These are phyloP conservation scores for Ulota crispa DNA, from an alignment of 225 moss, liverwort and hornwort genomes.

Conservation along the genomic window DNA sequence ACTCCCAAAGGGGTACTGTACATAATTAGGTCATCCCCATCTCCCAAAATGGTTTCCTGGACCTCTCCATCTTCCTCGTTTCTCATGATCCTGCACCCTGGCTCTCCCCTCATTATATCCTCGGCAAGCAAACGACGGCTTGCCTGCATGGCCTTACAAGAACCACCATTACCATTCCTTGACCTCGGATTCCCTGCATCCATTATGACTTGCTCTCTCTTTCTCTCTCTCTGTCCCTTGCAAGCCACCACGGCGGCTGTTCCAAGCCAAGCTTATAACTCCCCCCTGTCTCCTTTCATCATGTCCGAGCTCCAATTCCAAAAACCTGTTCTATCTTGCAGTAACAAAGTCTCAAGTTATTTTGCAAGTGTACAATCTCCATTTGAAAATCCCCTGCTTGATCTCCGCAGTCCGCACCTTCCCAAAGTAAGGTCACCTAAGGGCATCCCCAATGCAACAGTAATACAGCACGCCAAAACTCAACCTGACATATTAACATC, in stretches of 20 bases:
- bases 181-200: background rate
- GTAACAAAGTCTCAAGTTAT: background rate
- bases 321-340: background rate
- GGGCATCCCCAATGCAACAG: too few relatives aligned
- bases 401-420: too few relatives aligned
- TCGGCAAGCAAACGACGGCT: background rate
- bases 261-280: conserved; percentile 12
- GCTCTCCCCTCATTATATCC: background rate
- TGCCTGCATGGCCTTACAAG: background rate
- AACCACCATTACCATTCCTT: background rate
- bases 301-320: background rate
- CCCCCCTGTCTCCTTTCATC: background rate
- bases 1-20: background rate
- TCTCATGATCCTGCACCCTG: background rate
- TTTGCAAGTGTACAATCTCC: background rate
- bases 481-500: too few relatives aligned
- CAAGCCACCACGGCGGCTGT: conserved; percentile 29
- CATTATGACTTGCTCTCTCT: conserved; percentile 10
- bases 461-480: too few relatives aligned
- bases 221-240: background rate
- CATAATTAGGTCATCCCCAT: background rate
- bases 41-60: conserved; percentile 17
- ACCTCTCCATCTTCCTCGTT: background rate
- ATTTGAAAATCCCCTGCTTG: background rate
- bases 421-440: too few relatives aligned